Evolutionary conservation across 495 filamentous ascomycete species (phyloP), one percentile per base, ranked within the genome.

Genomic region (Daldinia decipiens): DNA sequence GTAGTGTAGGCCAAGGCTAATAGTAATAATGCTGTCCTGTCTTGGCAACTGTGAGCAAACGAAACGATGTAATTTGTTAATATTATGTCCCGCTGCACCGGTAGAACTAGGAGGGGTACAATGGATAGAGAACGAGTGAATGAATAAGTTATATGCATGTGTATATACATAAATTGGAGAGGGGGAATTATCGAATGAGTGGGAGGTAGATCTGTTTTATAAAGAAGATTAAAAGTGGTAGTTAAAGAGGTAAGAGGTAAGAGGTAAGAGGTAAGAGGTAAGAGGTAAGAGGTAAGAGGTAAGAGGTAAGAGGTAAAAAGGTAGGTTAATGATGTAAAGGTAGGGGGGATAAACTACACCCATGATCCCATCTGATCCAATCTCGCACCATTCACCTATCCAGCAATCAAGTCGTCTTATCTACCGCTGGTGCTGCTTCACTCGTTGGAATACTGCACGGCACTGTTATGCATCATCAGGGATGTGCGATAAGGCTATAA

Each of bases 401-500:
- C 43, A 58, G 54, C 71, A 70, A 69, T 73, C 71, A 71, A 63
- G 59, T 74, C 39, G 58, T 70, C 73, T 79, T 76, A 78, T 77
- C 77, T 78, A 67, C 77, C 76, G 75, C 71, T 74, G 68, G 58
- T 65, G 32, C 27, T 55, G 24, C 64, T 65, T 67, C 50, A 50
- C 9, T 51, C 55, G 31, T 59, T 64, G 47, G 26, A n/a, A 24
- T 3, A 60, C 66, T 54, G 56, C 58, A 62, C 52, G 61, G 68
- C 58, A 68, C 56, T 56, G 63, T 31, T 57, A 60, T 71, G 60
- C 68, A 70, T 32, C 29, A 54, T 24, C 63, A 76, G 76, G 78
- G 77, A 76, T 80, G 69, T 58, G 65, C 76, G 79, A 82, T 82
- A 82, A 82, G 80, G 76, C 78, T 78, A 71, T 72, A 60, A 75